These are phyloP conservation scores for Salvia rosmarinus DNA, from an alignment of 257 asterid genomes.

Conservation along the genomic window DNA sequence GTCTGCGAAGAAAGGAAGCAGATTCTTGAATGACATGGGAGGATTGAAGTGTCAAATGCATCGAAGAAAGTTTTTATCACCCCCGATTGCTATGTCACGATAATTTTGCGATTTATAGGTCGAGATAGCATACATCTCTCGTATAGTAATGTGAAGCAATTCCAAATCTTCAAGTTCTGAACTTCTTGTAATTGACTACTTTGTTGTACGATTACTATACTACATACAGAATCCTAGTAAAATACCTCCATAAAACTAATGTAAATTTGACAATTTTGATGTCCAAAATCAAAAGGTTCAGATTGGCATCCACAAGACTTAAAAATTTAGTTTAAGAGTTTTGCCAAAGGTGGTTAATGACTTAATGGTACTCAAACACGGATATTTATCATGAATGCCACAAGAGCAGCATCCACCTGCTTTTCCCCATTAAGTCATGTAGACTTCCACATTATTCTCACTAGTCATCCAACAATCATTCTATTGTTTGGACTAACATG, in stretches of 20 bases:
- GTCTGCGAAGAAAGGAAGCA: slow-evolving; percentile 50
- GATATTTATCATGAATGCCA: background rate
- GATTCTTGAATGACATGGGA: slow-evolving; percentile 15
- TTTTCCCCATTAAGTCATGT: slow-evolving; percentile 5
- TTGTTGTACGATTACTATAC: background rate
- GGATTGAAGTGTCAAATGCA: background rate
- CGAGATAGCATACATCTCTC: background rate
- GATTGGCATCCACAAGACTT: background rate
- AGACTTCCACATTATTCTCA: too few relatives aligned
- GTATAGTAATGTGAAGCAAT: slow-evolving; percentile 5
- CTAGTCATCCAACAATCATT: too few relatives aligned
- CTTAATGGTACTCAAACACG: background rate
- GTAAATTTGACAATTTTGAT: too few relatives aligned
- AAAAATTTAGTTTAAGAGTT: background rate
- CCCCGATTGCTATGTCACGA: background rate
- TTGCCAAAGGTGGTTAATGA: slow-evolving; percentile 17
- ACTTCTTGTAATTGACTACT: background rate
- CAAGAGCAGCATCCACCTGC: background rate
- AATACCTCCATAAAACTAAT: too few relatives aligned
- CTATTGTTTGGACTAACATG: too few relatives aligned
- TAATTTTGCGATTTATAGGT: background rate
- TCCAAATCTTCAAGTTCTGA: too few relatives aligned
- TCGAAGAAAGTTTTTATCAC: background rate
- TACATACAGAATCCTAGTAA: background rate
- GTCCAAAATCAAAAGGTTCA: background rate